phyloP scores from a whole-genome alignment of 257 asterid genomes.

The Fraxinus americana region DNA sequence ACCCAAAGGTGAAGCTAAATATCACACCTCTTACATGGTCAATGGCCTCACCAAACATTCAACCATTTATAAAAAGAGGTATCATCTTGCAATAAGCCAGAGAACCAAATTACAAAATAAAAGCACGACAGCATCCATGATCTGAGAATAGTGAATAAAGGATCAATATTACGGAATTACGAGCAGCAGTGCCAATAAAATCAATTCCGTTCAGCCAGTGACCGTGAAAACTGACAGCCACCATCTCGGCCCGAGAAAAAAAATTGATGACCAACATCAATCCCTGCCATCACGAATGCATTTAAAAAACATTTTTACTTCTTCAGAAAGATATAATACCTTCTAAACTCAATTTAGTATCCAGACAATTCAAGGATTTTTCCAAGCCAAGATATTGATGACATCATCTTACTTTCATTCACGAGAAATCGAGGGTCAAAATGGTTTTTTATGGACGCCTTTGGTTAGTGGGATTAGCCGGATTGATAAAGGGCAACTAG shows the following conservation, averaged over 20 bases:
- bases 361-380: neutral
- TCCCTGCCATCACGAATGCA: slow-evolving; percentile 51
- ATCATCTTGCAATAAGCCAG: no score
- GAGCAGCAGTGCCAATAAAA: slow-evolving; percentile 47
- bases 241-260: slow-evolving; percentile 92
- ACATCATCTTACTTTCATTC: no score
- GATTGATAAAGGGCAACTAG: no score
- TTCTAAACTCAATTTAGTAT: neutral
- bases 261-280: slow-evolving; percentile 90
- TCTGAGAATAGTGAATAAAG: neutral
- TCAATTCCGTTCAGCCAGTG: slow-evolving; percentile 92
- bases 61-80: no score
- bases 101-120: neutral
- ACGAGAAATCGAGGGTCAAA: no score
- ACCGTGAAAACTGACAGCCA: slow-evolving; percentile 69
- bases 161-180: slow-evolving; percentile 41
- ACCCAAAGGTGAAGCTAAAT: neutral
- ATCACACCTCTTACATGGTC: no score
- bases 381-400: neutral
- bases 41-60: no score
- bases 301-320: neutral
- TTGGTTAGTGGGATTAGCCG: no score
- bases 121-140: slow-evolving; percentile 4
- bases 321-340: neutral
- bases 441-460: neutral